Base-by-base conservation (phyloP, 768 basidiomycete species). In the Trametes villosa region DNA sequence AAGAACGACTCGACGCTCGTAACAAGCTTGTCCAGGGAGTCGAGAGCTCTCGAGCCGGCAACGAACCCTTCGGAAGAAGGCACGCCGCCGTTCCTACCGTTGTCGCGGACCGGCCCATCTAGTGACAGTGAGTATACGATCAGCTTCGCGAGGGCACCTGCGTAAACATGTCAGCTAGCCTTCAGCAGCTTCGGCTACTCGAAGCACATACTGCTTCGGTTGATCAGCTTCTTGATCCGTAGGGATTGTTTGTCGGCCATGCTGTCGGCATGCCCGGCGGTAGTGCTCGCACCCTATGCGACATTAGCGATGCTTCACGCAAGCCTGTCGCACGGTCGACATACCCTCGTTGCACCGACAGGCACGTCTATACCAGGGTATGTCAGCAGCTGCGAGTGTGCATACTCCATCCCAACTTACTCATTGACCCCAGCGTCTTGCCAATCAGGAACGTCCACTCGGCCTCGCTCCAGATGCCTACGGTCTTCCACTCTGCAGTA, bases 1-100 rank as follows among this genome's bases (percentile, higher is more conserved):
- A 98, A 98, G 79, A 91, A 96, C 0, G 89, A 87, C 70, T 98
- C 96, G 7, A 91, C 92, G 67, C 92, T 95, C 15, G 92, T 96
- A 62, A 98, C 85, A 41, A 98, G 76, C 65, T 87, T 87, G 66
- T 92, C 91, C 27, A 98, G 78, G 15, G 92, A 88, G 67, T 96
- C 93, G 60, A 98, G 79, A 20, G 95, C 92, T 69, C 84, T 90
- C 2, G 91, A 94, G 17, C 96, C 96, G 0, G 86, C 94, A 29
- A 92, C 75, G 70, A 82, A 92, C 22, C 66, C 66, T 26, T 62
- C 54, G n/a, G 63, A 53, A 3, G 63, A 62, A 36, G 49, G 53
- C 9, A 53, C 60, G 47, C 67, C 70, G 13, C 65, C 65, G 17
- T 66, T 69, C 9, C 74, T 75, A 60, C 69, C 76, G 57, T 69